Evolutionary conservation across 768 basidiomycete genomes (phyloP).

Genomic region (Heimioporus sp.): DNA sequence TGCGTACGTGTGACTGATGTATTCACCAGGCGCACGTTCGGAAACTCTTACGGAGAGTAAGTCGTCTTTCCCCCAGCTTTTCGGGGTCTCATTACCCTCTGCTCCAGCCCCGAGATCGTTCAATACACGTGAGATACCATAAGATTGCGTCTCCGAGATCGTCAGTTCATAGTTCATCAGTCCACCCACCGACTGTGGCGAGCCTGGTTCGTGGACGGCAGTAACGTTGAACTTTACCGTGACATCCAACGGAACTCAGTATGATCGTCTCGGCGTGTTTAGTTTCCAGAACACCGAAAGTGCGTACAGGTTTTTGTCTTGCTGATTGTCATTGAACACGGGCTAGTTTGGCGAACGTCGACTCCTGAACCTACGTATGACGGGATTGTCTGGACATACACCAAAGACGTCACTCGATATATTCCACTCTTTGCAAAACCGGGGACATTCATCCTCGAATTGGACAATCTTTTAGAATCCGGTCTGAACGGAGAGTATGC

Average conservation of each 20-base stretch:
- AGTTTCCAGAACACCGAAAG: slow-evolving; percentile 79
- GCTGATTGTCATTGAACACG: background rate
- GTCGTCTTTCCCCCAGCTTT: slow-evolving; percentile 16
- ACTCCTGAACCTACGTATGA: slow-evolving; percentile 70
- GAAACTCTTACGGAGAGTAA: slow-evolving; percentile 66
- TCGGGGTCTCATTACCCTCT: background rate
- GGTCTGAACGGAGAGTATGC: slow-evolving; percentile 68
- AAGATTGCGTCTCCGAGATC: background rate
- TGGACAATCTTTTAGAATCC: slow-evolving; percentile 64
- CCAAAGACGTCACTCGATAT: slow-evolving; percentile 75
- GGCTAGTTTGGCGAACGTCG: slow-evolving; percentile 73
- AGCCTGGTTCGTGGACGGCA: slow-evolving; percentile 69
- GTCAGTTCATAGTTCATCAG: slow-evolving; percentile 32
- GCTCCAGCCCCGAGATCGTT: slow-evolving; percentile 57
- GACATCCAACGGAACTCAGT: slow-evolving; percentile 76
- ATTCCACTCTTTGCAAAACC: slow-evolving; percentile 65
- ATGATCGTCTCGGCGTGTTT: slow-evolving; percentile 68
- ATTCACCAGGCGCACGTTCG: slow-evolving; percentile 60
- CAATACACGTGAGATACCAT: slow-evolving; percentile 48
- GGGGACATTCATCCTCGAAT: slow-evolving; percentile 68
- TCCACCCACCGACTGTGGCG: slow-evolving; percentile 71
- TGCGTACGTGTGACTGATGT: background rate
- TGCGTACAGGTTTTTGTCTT: slow-evolving; percentile 30
- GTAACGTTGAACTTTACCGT: slow-evolving; percentile 76
- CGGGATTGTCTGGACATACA: slow-evolving; percentile 77